Base-by-base conservation (phyloP, 495 filamentous ascomycete genomes). In the Aspergillus conjunctus region DNA sequence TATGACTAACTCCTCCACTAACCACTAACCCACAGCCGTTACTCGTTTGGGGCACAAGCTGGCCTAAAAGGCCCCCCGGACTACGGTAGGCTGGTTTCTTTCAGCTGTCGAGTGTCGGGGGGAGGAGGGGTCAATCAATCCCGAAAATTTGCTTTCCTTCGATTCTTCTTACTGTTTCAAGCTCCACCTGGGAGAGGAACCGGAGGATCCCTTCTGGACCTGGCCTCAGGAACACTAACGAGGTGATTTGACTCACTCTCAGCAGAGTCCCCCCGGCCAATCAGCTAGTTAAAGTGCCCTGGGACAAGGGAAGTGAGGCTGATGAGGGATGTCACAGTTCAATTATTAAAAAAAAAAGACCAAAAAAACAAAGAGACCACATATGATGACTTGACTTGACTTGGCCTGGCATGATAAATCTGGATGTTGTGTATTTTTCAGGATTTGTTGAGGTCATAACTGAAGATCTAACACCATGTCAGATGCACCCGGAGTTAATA, bases 241-340 rank as follows among this genome's bases (percentile, higher is more conserved):
- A 17, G 17, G 10, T 6, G 44, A 11, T 48, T 48, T 48, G 44
- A 48, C 44, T 48, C 44, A 48, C 12, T 48, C 44, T 48, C 44
- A 48, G 44, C 44, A 21, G 44, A 48, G 6, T 10, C 6, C 18
- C 44, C 44, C 44, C 18, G 20, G 17, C 44, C 44, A 48, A 48
- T 48, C 44, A 48, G 44, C 44, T 21, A 6, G 6, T 5, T 11
- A 48, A 10, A 21, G 10, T 17, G 44, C 44, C 44, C n/a, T 11
- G 20, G 17, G 20, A 18, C 4, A 7, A 10, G 18, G 18, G 44
- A 48, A 22, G 44, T 48, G 44, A 48, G 44, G 44, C 44, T 18
- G 44, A 21, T 18, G n/a, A 21, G n/a, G n/a, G n/a, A n/a, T n/a
- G n/a, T n/a, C n/a, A n/a, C 26, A 26, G 26, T 26, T 26, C 26